Evolutionary conservation across 208 protist genomes (phyloP), one percentile per base, ranked within the genome.

Genomic region (Wallacemonas sp.): DNA sequence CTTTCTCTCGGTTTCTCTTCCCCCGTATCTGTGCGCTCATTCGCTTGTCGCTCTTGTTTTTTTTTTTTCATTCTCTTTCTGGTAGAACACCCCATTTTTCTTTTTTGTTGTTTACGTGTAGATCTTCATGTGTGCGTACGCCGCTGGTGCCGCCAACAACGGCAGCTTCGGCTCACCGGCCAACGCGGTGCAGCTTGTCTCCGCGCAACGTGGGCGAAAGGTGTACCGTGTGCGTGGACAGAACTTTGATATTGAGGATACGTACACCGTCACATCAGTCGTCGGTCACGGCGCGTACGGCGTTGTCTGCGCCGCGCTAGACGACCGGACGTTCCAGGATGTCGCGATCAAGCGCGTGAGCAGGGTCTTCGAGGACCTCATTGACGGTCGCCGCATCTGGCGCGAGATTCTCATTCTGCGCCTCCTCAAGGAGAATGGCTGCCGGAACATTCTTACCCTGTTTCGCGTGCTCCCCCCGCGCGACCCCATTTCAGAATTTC

Each of bases 281-380:
- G 82, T 94, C 10, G 94, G 94, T 2, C 77, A 91, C 69, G 94
- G 94, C 22, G 89, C 94, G 11, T 97, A 97, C 63, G 94, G 94
- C 32, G 80, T 95, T 1, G 94, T 97, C 3, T 95, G 89, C 52
- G 77, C 81, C 23, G 89, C 85, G 5, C 65, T 90, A n/a, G 90
- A 97, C 72, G 79, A 88, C 66, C 66, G 68, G 36, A 89, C 77
- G 1, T 83, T 92, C 14, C 57, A 84, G 44, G 84, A 97, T 12
- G 97, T 99, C 0, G 98, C 98, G 14, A 99, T 99, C 49, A 99
- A 99, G 71, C 99, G 98, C 46, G 97, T 99, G 42, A 77, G 62
- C 31, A 89, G 95, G 57, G 85, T 98, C 28, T 99, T 99, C 75
- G 86, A 97, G 25, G 91, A 99, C 61, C 45, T 98, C 1, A 94